Base-by-base conservation (phyloP, 805 yeast species). In the Jamesozyma jinghongensis region DNA sequence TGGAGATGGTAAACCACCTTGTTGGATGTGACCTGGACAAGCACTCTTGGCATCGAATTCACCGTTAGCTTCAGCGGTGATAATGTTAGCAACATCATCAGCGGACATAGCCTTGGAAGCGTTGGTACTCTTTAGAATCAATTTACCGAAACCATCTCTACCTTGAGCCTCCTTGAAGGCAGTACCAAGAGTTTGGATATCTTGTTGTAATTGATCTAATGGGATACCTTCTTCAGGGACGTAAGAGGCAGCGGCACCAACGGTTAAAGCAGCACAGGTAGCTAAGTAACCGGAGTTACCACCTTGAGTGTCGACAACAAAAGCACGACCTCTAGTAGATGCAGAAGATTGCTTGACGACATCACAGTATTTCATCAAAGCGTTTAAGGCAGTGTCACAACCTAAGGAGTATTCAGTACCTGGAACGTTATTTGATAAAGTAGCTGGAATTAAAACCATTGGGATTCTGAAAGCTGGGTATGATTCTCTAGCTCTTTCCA, bases 11-110 rank as follows among this genome's bases (percentile, higher is more conserved):
- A 76, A 65, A 38, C 79, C 79, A 56, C 94, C 94, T 59, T 84
- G 94, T 65, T 84, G 92, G 26, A 83, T 88, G 57, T 83, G 94
- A 18, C 94, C 92, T 19, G 94, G 94, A 41, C 80, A 70, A 11
- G 92, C 92, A 5, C 88, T 77, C 59, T 80, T 78, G 18, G 85
- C 77, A 52, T 83, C 90, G 50, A 81, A 84, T 52, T 75, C 70
- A 27, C 81, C 80, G 17, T 71, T 65, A 22, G 77, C 78, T 49
- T 76, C 81, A 43, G 73, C 71, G 46, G 81, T 72, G 40, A 69
- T 68, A 42, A 84, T 79, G 30, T 79, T 77, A n/a, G 90, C 81
- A 53, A 84, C 70, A 20, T 78, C 70, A 40, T 79, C 75, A 2
- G 88, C 75, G 11, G 79, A 63, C 48, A 79, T 71, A n/a, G 82